Evolutionary conservation across 2,329 filamentous ascomycete genomes (phyloP).

Genomic region (Aspergillus ibericus): DNA sequence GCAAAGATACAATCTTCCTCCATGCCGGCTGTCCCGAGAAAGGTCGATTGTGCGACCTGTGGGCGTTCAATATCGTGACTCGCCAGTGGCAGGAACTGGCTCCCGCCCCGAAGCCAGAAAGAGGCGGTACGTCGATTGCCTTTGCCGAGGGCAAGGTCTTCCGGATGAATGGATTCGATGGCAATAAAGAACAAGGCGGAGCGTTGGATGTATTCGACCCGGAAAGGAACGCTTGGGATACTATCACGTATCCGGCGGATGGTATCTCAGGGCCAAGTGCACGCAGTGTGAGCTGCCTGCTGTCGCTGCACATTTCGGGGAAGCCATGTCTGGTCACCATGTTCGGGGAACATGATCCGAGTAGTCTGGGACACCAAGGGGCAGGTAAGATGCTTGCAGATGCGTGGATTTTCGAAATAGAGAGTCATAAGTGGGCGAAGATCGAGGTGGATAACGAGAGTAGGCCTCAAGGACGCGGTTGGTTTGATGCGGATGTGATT

Average conservation of each 20-base stretch:
- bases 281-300: slow-evolving; percentile 51
- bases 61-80: slow-evolving; percentile 70
- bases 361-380: slow-evolving; percentile 53
- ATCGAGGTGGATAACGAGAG: slow-evolving; percentile 26
- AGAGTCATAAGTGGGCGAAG: slow-evolving; percentile 34
- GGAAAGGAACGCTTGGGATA: slow-evolving; percentile 41
- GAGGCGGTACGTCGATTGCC: slow-evolving; percentile 68
- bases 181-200: slow-evolving; percentile 67
- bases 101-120: slow-evolving; percentile 64
- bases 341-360: slow-evolving; percentile 57
- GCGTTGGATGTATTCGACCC: slow-evolving; percentile 63
- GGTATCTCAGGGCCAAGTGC: slow-evolving; percentile 48
- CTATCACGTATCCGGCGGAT: slow-evolving; percentile 37
- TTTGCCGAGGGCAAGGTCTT: slow-evolving; percentile 66
- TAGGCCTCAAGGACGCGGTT: slow-evolving; percentile 48
- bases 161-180: slow-evolving; percentile 80
- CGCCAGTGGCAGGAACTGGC: slow-evolving; percentile 68
- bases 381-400: slow-evolving; percentile 58
- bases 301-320: slow-evolving; percentile 41
- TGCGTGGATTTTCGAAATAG: slow-evolving; percentile 50
- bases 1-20: slow-evolving; percentile 68
- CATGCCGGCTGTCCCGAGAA: slow-evolving; percentile 72
- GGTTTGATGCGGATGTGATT: slow-evolving; percentile 55
- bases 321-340: slow-evolving; percentile 49
- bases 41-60: slow-evolving; percentile 68